A percentile compares a stretch with the other conserved stretches of the same genome.
Evolutionary conservation across 371 early-diverging fungal genomes (phyloP).

Genomic region (Gilbertella persicaria): DNA sequence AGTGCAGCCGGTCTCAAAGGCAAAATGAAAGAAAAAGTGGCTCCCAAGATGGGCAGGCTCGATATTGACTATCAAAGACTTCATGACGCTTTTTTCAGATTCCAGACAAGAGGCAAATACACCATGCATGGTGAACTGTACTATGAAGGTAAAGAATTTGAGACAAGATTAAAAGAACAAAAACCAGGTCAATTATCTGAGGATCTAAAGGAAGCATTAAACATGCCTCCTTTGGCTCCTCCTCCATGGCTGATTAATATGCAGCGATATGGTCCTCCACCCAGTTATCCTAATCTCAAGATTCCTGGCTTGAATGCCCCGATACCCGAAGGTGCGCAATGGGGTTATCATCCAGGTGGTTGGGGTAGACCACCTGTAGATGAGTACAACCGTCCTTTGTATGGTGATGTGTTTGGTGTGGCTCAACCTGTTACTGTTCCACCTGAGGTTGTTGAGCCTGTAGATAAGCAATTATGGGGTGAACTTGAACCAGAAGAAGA

Average conservation of each 20-base stretch:
- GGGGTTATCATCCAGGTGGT: constrained; percentile 98
- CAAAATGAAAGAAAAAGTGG: constrained; percentile 88
- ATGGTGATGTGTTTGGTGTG: constrained; percentile 94
- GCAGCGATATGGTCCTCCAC: constrained; percentile 98
- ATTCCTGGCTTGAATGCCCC: constrained; percentile 98
- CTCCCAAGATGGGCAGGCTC: constrained; percentile 95
- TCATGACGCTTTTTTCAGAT: constrained; percentile 97
- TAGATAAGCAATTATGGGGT: constrained; percentile 81
- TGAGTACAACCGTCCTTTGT: constrained; percentile 91
- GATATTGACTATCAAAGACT: constrained; percentile 96
- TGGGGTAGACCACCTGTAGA: constrained; percentile 99
- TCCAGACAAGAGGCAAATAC: constrained; percentile 86
- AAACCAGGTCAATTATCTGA: constrained; percentile 91
- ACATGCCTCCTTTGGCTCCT: constrained; percentile 93
- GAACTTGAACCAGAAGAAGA: constrained; percentile 78
- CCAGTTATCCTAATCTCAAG: constrained; percentile 89
- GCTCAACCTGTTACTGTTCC: constrained; percentile 46
- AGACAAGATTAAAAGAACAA: constrained; percentile 84
- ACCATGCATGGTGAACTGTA: constrained; percentile 92
- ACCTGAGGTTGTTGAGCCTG: constrained; percentile 62
- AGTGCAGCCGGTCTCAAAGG: constrained; percentile 76
- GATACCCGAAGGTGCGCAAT: constrained; percentile 97
- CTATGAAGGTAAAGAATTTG: constrained; percentile 97
- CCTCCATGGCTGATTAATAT: constrained; percentile 98
- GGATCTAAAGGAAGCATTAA: constrained; percentile 84